These are phyloP conservation scores for Ophioceras dolichostomum DNA, from an alignment of 2,329 filamentous ascomycete species.

Conservation along the genomic window DNA sequence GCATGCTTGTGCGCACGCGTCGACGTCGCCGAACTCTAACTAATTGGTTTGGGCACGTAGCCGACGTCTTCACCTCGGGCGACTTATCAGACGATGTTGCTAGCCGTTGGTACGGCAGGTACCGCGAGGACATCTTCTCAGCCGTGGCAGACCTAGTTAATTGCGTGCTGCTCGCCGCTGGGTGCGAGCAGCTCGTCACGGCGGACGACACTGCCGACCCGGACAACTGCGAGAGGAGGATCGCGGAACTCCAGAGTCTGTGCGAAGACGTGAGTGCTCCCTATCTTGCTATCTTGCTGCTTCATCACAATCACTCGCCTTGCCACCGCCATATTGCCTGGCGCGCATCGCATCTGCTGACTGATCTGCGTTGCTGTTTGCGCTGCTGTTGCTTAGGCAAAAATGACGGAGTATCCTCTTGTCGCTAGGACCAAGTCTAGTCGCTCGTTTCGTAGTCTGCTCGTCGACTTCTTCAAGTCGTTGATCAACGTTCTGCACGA, in stretches of 20 bases:
- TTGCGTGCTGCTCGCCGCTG: constrained; percentile 58
- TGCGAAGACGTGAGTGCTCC: constrained; percentile 59
- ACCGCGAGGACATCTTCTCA: constrained; percentile 37
- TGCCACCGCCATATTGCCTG: no score
- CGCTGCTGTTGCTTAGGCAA: no score
- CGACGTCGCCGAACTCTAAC: no score
- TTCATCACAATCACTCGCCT: no score
- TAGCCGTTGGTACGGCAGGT: constrained; percentile 46
- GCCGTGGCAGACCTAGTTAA: constrained; percentile 54
- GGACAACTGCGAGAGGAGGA: constrained; percentile 68
- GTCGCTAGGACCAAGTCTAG: constrained; percentile 70
- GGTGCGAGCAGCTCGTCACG: constrained; percentile 68
- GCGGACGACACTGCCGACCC: constrained; percentile 79
- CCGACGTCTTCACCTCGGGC: constrained; percentile 51
- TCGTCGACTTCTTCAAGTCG: constrained; percentile 68
- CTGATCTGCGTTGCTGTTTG: no score
- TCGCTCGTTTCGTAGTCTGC: constrained; percentile 62
- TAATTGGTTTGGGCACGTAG: no score
- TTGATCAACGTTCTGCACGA: constrained; percentile 70
- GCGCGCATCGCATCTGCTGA: no score
- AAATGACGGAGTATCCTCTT: constrained; percentile 83
- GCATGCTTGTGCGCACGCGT: constrained; percentile 9
- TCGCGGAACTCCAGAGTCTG: constrained; percentile 77
- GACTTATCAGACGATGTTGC: constrained; percentile 43
- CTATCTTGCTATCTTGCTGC: background rate